phyloP scores from a whole-genome alignment of 2,329 filamentous ascomycete species.

The Hypoxylon sp. region DNA sequence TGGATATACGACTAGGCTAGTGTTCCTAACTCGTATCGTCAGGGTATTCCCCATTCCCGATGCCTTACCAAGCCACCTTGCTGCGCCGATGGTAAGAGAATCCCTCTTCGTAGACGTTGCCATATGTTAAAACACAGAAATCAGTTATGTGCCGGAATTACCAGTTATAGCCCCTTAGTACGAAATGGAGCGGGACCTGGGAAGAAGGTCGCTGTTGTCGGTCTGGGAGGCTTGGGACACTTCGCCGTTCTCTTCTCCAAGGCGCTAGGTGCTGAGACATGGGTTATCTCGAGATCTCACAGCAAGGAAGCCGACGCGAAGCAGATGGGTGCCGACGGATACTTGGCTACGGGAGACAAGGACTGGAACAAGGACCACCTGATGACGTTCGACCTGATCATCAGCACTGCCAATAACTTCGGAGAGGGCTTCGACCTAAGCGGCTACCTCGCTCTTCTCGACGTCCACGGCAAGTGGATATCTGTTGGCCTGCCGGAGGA shows the following conservation, averaged over 20 bases:
- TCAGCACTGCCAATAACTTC: constrained; percentile 79
- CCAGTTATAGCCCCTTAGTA: constrained; percentile 82
- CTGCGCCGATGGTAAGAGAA: constrained; percentile 86
- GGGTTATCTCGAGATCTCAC: constrained; percentile 71
- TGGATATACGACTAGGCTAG: not conserved
- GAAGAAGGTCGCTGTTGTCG: constrained; percentile 82
- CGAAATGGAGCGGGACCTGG: constrained; percentile 81
- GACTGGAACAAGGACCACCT: constrained; percentile 69
- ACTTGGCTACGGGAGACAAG: constrained; percentile 69
- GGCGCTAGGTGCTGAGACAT: constrained; percentile 73
- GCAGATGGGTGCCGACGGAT: constrained; percentile 72
- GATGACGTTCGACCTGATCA: constrained; percentile 80
- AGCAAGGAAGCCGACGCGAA: constrained; percentile 71
- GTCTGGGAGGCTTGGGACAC: constrained; percentile 79
- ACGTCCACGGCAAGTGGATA: constrained; percentile 85
- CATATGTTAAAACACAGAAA: too few species aligned
- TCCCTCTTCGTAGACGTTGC: too few species aligned
- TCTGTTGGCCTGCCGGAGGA: constrained; percentile 85
- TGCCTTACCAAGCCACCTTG: constrained; percentile 70
- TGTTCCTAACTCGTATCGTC: constrained; percentile 17
- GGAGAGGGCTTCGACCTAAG: constrained; percentile 75
- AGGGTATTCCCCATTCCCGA: constrained; percentile 82
- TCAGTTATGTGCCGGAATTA: constrained; percentile 88
- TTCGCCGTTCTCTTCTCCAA: constrained; percentile 78
- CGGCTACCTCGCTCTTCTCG: constrained; percentile 82